A percentile compares a stretch with the other conserved stretches of the same genome.
Conservation (phyloP, 2,329 filamentous ascomycete genomes). For the Botrytis deweyae region DNA sequence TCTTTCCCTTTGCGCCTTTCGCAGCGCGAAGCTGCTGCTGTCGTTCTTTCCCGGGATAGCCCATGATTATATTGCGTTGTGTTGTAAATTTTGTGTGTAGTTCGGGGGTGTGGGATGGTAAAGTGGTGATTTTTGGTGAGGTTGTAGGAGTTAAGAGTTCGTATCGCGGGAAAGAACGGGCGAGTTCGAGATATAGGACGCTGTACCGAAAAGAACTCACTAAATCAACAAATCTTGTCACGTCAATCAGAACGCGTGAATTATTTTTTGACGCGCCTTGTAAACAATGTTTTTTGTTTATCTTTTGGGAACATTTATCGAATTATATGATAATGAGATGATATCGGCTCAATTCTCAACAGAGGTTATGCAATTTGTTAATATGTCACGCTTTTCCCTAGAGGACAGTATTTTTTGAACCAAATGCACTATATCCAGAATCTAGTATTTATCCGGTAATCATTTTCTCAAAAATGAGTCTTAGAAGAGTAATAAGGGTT, state of each 20-base stretch:
- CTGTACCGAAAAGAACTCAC: background rate
- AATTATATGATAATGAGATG: background rate
- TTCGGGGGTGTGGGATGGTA: background rate
- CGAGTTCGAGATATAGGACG: background rate
- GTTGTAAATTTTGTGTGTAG: background rate
- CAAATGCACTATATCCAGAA: background rate
- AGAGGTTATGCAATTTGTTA: background rate
- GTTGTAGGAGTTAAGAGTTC: background rate
- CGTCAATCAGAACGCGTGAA: background rate
- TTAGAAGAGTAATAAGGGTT: background rate
- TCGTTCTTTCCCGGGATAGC: no score
- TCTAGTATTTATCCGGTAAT: background rate
- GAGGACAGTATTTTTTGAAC: background rate
- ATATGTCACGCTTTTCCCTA: fast-evolving
- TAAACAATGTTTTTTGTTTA: background rate
- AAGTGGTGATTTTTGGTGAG: background rate
- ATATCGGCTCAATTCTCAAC: background rate
- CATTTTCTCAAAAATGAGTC: fast-evolving
- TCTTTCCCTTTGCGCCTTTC: background rate
- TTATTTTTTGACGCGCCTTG: background rate
- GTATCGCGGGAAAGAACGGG: background rate
- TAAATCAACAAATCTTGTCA: background rate
- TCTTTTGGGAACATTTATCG: background rate
- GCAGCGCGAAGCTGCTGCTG: background rate
- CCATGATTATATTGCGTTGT: background rate